Base-by-base conservation (phyloP, 768 basidiomycete genomes). In the Antrodiella citrinella region DNA sequence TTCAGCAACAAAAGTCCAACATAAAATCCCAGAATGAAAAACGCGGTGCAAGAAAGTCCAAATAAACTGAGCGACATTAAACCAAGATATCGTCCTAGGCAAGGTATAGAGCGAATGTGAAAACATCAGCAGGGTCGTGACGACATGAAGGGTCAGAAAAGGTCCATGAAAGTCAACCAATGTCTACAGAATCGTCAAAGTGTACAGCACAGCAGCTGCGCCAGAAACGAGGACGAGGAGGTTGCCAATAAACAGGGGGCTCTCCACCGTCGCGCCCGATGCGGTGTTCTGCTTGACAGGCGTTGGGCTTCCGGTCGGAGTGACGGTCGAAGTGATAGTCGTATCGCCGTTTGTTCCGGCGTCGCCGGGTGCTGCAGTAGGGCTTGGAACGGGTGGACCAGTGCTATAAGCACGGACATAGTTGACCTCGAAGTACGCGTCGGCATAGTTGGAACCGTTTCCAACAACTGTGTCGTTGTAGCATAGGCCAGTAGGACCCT, bases 361-460 rank as follows among this genome's bases (percentile, higher is more conserved):
- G n/a, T n/a, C n/a, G n/a, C n/a, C n/a, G 30, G 30, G 30, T 7
- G 49, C 49, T 2, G 58, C 49, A 10, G 59, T 51, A 13, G 60
- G 21, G 13, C 54, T 30, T 2, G 66, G 54, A 5, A 51, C 44
- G 3, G 63, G 57, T 3, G 26, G 49, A 9, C 54, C 59, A 0
- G 69, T 73, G 12, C 72, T 68, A 60, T 82, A 86, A 10, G 80
- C 77, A 15, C 81, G 79, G 24, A 89, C 65, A 54, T 81, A 81
- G 48, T 72, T 71, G 58, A 88, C 71, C 63, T 86, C 83, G 57
- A 86, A 89, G 65, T 77, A 83, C 1, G 81, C 80, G 12, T 71
- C 55, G 63, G 77, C 77, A 62, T 72, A 82, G 47, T 72, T 72
- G 49, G 72, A 70, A 12, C 78, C 78, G 5, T 74, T 64, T 11